Evolutionary conservation across 768 basidiomycete genomes (phyloP).

Genomic region (Pleurotus tuoliensis): DNA sequence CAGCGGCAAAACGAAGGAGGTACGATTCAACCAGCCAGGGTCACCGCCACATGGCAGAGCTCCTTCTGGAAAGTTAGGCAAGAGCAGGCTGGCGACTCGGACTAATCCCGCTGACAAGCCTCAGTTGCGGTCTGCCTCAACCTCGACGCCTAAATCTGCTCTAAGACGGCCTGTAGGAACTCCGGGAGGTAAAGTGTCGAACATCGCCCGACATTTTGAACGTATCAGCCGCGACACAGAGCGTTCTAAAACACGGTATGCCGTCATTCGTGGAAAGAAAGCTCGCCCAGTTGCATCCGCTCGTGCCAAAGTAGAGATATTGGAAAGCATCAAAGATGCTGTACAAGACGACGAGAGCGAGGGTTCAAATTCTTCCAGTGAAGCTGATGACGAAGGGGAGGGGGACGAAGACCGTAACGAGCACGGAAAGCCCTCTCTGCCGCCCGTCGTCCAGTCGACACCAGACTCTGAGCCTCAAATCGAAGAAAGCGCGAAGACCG

Average conservation of each 20-base stretch:
- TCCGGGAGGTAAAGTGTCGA: constrained; percentile 72
- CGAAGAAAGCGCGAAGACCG: constrained; percentile 20
- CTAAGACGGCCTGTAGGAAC: constrained; percentile 49
- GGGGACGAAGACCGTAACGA: constrained; percentile 37
- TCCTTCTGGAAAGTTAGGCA: constrained; percentile 31
- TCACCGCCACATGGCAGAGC: constrained; percentile 37
- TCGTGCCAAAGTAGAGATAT: constrained; percentile 81
- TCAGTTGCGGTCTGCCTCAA: constrained; percentile 40
- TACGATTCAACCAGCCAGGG: constrained; percentile 39
- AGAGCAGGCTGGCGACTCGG: constrained; percentile 4
- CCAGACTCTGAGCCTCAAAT: constrained; percentile 21
- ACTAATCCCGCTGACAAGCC: constrained; percentile 36
- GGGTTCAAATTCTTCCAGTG: constrained; percentile 59
- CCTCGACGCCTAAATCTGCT: constrained; percentile 41
- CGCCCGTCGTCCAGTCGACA: constrained; percentile 1
- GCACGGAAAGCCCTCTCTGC: constrained; percentile 11
- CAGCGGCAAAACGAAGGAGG: constrained; percentile 32
- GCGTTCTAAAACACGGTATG: constrained; percentile 72
- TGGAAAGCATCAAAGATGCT: constrained; percentile 88
- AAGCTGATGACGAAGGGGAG: constrained; percentile 55
- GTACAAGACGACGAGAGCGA: constrained; percentile 83
- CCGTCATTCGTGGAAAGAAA: constrained; percentile 81
- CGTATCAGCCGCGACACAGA: constrained; percentile 73
- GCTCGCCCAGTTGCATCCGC: constrained; percentile 90
- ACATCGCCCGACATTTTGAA: constrained; percentile 89